Conservation (phyloP, 768 basidiomycete genomes). For the Podaxis sp. region DNA sequence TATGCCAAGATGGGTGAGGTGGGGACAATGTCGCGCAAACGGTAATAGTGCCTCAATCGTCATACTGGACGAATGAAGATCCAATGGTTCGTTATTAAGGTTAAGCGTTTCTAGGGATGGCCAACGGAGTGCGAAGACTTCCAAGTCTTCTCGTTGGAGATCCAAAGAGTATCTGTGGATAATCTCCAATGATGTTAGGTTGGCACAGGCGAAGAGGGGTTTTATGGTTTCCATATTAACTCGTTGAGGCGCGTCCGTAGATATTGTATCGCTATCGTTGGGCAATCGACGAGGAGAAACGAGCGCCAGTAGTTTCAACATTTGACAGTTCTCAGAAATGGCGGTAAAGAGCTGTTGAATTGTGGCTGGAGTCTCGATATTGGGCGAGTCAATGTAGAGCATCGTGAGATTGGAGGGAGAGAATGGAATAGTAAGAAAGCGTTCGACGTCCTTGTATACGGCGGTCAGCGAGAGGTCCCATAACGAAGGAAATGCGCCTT, state of each 20-base stretch:
- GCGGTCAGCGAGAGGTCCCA: constrained; percentile 10
- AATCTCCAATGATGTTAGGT: constrained; percentile 25
- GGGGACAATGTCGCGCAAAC: constrained; percentile 29
- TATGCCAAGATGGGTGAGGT: constrained; percentile 26
- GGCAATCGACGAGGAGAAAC: constrained; percentile 1
- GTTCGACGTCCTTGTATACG: not conserved
- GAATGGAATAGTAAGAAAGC: constrained; percentile 9
- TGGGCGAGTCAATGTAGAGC: constrained; percentile 1
- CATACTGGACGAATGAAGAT: constrained; percentile 19
- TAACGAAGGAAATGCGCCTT: constrained; percentile 5
- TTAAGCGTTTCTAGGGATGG: constrained; percentile 33
- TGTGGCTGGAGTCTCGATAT: not conserved
- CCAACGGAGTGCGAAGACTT: constrained; percentile 37
- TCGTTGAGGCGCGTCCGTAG: not conserved
- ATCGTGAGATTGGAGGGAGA: constrained; percentile 5
- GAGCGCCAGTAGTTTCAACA: not conserved
- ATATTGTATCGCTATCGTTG: not conserved
- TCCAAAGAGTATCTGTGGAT: constrained; percentile 26
- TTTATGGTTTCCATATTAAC: constrained; percentile 23
- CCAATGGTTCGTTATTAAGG: constrained; percentile 35
- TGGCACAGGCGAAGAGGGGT: constrained; percentile 23
- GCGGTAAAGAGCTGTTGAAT: constrained; percentile 8
- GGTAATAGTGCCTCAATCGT: constrained; percentile 29
- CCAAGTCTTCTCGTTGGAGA: constrained; percentile 34
- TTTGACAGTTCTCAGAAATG: constrained; percentile 9